Base-by-base conservation (phyloP, 2,329 filamentous ascomycete species). In the Cladosporium sp. region DNA sequence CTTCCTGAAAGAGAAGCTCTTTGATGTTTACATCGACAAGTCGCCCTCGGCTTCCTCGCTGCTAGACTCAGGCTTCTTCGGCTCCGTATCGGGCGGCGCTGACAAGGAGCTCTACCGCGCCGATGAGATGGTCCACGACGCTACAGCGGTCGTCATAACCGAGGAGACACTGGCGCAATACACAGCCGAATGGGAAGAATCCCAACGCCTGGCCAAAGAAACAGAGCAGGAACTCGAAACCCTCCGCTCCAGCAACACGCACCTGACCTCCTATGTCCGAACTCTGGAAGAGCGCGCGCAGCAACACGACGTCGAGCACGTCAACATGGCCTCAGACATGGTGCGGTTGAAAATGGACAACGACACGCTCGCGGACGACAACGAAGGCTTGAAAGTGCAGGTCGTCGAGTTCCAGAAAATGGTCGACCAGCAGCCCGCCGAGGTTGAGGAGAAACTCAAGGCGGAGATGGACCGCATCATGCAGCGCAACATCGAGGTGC, bases 101-200 rank as follows among this genome's bases (percentile, higher is more conserved):
- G 93, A 99, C 66, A 96, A 96, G 70, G 93, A 96, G 66, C 83
- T 99, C 6, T 99, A 99, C 68, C 85, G 91, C 43, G 93, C 93
- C 13, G 93, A 99, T 67, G 84, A 93, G 61, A 82, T 99, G 54
- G 89, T 99, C 12, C 86, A 88, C 54, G 93, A 99, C 69, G 93
- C 93, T 1, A 96, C 91, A 64, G 85, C 88, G 29, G 79, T 97
- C 45, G 87, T 89, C 63, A 83, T 99, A 36, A 89, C 89, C 0
- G 84, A 88, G 0, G 88, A 95, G 62, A 83, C 86, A 62, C 80
- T 99, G 18, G 86, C 87, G 61, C 73, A 78, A 3, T 99, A 97
- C 68, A 86, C 85, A 0, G 66, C 78, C 0, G 93, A 99, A 65
- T 99, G 91, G 91, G 89, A 95, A 65, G 92, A 96, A 63, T 90